phyloP scores from a whole-genome alignment of 1,284 basidiomycete species.

The Ceratobasidium sp. region DNA sequence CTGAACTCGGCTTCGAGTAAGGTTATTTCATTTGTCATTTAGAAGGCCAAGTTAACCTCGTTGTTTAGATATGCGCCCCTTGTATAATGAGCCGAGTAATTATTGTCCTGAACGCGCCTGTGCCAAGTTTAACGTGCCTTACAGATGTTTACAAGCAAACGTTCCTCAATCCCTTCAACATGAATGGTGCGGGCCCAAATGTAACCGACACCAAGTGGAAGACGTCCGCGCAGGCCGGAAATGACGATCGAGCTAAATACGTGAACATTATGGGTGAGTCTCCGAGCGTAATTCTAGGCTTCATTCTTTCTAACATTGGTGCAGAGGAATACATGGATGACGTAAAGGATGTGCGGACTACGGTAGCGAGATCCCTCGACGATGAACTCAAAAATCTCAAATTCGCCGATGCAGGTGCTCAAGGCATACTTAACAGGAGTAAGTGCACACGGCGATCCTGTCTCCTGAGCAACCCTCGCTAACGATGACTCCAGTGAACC shows the following conservation, averaged over 20 bases:
- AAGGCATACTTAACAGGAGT: background rate
- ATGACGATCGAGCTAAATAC: background rate
- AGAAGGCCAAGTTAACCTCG: background rate
- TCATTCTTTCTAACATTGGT: background rate
- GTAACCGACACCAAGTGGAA: background rate
- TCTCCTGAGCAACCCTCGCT: no score
- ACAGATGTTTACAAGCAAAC: conserved; percentile 6
- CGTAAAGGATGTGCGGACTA: conserved; percentile 1
- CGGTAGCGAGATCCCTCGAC: background rate
- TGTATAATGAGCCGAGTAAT: conserved; percentile 16
- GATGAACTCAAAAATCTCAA: background rate
- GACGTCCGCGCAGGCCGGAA: background rate
- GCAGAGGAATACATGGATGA: background rate
- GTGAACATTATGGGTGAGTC: conserved; percentile 2
- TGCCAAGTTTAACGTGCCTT: background rate
- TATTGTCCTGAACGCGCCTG: background rate
- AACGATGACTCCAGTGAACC: background rate
- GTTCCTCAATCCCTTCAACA: background rate
- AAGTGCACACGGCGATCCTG: background rate
- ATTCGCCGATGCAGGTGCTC: background rate
- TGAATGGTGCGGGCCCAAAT: background rate
- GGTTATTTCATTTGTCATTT: background rate
- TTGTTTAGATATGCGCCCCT: conserved; percentile 21
- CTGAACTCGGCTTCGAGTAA: conserved; percentile 14
- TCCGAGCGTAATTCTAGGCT: no score